These are phyloP conservation scores for Russula earlei DNA, from an alignment of 768 basidiomycete genomes.

Conservation along the genomic window DNA sequence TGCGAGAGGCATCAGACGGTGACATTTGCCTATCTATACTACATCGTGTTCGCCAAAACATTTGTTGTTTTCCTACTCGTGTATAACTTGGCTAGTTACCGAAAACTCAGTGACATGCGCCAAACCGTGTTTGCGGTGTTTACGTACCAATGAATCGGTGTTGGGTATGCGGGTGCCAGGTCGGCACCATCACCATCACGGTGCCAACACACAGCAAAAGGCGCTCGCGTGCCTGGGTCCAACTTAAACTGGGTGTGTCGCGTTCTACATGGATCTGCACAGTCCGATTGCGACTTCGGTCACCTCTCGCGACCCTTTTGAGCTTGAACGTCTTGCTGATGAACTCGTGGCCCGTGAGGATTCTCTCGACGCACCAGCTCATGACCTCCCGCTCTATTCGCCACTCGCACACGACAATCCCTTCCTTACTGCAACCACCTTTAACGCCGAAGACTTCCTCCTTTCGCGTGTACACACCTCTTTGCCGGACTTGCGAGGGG, in stretches of 20 bases:
- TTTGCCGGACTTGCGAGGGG: slow-evolving; percentile 80
- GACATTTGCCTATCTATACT: slow-evolving; percentile 24
- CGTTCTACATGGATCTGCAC: slow-evolving; percentile 3
- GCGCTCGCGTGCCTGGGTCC: not conserved
- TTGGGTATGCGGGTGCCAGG: not conserved
- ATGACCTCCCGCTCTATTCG: slow-evolving; percentile 50
- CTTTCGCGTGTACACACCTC: slow-evolving; percentile 79
- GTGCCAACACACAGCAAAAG: too few relatives aligned
- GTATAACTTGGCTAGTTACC: slow-evolving; percentile 8
- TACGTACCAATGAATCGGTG: not conserved
- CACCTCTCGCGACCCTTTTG: slow-evolving; percentile 43
- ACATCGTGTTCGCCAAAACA: slow-evolving; percentile 13
- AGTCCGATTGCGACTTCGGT: slow-evolving; percentile 2
- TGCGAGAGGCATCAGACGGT: slow-evolving; percentile 74
- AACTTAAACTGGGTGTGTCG: too few relatives aligned
- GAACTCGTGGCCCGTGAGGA: slow-evolving; percentile 54
- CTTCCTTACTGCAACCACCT: slow-evolving; percentile 55
- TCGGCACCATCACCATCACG: not conserved
- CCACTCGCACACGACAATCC: slow-evolving; percentile 78
- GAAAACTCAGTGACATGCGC: not conserved
- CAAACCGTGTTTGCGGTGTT: not conserved
- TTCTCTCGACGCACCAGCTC: slow-evolving; percentile 21
- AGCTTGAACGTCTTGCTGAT: slow-evolving; percentile 63
- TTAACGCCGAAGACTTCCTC: slow-evolving; percentile 81
- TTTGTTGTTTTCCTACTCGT: slow-evolving; percentile 8